phyloP scores from a whole-genome alignment of 2,329 filamentous ascomycete species.

The Neurospora crassa region DNA sequence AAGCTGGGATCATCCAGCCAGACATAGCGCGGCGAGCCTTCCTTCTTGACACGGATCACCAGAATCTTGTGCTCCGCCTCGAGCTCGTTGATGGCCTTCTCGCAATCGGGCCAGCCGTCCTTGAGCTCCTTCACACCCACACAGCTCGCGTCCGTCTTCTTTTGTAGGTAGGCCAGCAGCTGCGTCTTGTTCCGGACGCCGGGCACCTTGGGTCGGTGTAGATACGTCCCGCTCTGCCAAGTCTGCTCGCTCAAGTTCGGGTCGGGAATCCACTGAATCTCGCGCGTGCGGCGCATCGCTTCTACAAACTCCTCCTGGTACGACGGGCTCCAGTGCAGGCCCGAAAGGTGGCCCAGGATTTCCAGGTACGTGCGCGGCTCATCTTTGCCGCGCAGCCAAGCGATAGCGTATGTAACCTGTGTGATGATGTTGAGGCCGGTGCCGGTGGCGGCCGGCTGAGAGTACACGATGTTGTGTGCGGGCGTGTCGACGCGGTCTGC shows the following conservation, averaged over 20 bases:
- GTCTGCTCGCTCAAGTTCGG: constrained; percentile 54
- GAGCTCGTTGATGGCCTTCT: constrained; percentile 66
- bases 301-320: constrained; percentile 55
- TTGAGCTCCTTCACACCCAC: constrained; percentile 84
- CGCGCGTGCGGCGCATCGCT: constrained; percentile 56
- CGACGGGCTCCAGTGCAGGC: constrained; percentile 52
- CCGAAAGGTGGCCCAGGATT: constrained; percentile 71
- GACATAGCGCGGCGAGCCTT: constrained; percentile 74
- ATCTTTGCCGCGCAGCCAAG: constrained; percentile 68
- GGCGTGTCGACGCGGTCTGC: constrained; percentile 38
- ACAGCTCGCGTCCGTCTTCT: constrained; percentile 69
- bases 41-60: constrained; percentile 86
- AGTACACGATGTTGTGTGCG: constrained; percentile 47
- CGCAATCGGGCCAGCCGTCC: constrained; percentile 87
- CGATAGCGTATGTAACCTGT: constrained; percentile 78
- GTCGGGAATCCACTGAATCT: constrained; percentile 48
- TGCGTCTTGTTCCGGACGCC: constrained; percentile 70
- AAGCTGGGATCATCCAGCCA: constrained; percentile 82
- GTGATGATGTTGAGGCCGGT: constrained; percentile 76
- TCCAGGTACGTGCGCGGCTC: constrained; percentile 62
- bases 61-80: constrained; percentile 73
- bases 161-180: constrained; percentile 72
- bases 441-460: constrained; percentile 66
- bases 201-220: constrained; percentile 70
- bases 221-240: constrained; percentile 63